phyloP scores from a whole-genome alignment of 1,139 yeast species.

The Nakaseomyces uthaithaninus region DNA sequence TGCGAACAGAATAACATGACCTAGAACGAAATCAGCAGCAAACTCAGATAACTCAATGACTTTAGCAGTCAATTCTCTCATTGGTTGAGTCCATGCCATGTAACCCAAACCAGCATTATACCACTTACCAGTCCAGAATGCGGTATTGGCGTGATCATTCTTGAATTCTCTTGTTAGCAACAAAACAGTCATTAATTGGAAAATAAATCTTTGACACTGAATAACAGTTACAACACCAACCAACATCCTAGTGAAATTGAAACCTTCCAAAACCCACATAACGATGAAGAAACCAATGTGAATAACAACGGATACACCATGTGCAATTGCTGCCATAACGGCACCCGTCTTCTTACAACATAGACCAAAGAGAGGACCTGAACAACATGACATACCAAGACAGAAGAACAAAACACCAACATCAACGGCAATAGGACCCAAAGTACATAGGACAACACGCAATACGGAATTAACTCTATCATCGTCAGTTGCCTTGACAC shows the following conservation, averaged over 20 bases:
- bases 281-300: conserved; percentile 82
- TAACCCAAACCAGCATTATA: conserved; percentile 89
- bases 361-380: conserved; percentile 88
- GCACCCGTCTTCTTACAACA: conserved; percentile 99
- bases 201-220: conserved; percentile 78
- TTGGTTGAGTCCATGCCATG: conserved; percentile 94
- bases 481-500: conserved; percentile 50
- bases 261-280: conserved; percentile 96
- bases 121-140: conserved; percentile 99
- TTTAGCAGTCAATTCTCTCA: conserved; percentile 93
- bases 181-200: conserved; percentile 76
- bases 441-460: conserved; percentile 79
- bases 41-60: conserved; percentile 89
- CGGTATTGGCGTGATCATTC: conserved; percentile 92
- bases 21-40: conserved; percentile 92
- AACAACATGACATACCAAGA: conserved; percentile 83
- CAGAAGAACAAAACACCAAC: conserved; percentile 73
- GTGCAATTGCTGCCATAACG: conserved; percentile 94
- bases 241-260: conserved; percentile 79
- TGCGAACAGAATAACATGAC: conserved; percentile 77
- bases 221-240: conserved; percentile 79
- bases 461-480: conserved; percentile 66
- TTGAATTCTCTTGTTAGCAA: conserved; percentile 93
- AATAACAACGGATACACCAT: conserved; percentile 82
- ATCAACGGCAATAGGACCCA: conserved; percentile 87